Base-by-base conservation (phyloP, 225 moss, liverwort and hornwort genomes). In the Thuidium tamariscinum region DNA sequence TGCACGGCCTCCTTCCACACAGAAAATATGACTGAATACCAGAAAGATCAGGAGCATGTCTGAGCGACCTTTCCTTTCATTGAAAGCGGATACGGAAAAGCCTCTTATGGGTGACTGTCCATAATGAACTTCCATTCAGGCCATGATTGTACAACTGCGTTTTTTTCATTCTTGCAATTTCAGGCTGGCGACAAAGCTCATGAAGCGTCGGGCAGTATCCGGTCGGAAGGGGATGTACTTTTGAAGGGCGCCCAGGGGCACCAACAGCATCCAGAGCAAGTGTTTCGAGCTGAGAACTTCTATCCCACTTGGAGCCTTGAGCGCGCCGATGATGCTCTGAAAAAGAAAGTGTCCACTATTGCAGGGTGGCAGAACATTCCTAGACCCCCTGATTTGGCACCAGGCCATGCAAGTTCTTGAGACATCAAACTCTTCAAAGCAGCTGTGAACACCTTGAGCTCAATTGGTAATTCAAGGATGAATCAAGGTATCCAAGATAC, bases 261-360 rank as follows among this genome's bases (percentile, higher is more conserved):
- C n/a, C 82, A 86, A 70, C 90, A 86, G 69, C 92, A 91, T 73
- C 92, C 94, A 23, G 93, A 92, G 63, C 80, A 87, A 81, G 98
- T 99, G 37, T 97, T 98, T 75, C 88, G 74, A 85, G 91, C 95
- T 16, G 95, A 97, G 86, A 90, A 89, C 68, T 97, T 92, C 87
- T 98, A 98, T 70, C 93, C 95, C 30, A 84, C 88, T 23, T 98
- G 98, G 98, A 95, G 94, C 55, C 94, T 97, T 32, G 98, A 96
- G 85, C 91, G 93, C 46, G 94, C 98, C 48, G 88, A 93, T 23
- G 94, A 95, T 44, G 86, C 86, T n/a, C 51, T 98, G 80, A 94
- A 88, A 82, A 96, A 94, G 89, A 98, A 97, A 88, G 89, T 98
- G 11, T 86, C 92, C 71, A 59, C 73, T 30, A 93, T 94, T 84